Conservation (phyloP, 2,329 filamentous ascomycete species). For the Sarocladiaceae sp. region DNA sequence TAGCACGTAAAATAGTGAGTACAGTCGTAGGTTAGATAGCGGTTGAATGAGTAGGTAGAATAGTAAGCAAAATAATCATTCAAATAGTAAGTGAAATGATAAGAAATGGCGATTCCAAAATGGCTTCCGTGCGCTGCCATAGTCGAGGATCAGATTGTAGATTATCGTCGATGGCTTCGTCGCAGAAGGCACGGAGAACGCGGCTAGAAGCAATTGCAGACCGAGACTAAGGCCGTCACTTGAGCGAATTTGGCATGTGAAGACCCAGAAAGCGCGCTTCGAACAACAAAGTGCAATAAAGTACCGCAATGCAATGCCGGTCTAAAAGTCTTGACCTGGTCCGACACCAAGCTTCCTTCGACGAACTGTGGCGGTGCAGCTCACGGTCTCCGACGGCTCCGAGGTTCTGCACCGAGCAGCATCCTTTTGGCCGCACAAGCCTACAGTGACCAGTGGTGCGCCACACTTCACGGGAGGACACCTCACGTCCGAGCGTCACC, state of each 20-base stretch:
- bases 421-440: background rate
- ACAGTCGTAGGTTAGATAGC: no score
- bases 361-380: constrained; percentile 8
- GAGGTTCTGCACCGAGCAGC: constrained; percentile 20
- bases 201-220: constrained; percentile 1
- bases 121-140: no score
- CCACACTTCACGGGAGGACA: constrained; percentile 11
- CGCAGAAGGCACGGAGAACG: background rate
- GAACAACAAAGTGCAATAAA: background rate
- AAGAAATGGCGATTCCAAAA: no score
- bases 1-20: no score
- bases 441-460: constrained; percentile 11
- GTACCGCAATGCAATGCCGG: constrained; percentile 8
- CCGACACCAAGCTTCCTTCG: background rate
- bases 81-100: no score
- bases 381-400: constrained; percentile 23
- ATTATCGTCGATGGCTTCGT: no score
- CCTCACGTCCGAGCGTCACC: background rate
- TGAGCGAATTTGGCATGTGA: background rate
- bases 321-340: constrained; percentile 1
- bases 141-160: no score
- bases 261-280: background rate
- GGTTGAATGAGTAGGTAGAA: no score
- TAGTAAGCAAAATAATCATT: no score
- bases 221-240: background rate